phyloP scores from a whole-genome alignment of 2,329 filamentous ascomycete genomes.

The Colletotrichum eleusines region DNA sequence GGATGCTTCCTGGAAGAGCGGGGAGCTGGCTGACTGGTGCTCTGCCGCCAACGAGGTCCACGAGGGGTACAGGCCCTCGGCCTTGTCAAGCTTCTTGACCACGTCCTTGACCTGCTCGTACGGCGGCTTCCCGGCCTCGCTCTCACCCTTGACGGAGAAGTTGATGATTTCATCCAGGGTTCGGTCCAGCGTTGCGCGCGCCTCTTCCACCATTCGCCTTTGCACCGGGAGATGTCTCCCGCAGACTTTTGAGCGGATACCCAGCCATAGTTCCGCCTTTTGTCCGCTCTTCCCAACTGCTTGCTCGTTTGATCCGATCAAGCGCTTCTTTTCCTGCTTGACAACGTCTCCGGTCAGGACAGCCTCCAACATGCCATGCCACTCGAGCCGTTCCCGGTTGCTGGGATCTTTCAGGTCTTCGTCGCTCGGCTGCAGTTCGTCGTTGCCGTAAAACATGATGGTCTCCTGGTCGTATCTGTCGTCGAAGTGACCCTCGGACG shows the following conservation, averaged over 20 bases:
- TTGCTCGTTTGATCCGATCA: slow-evolving; percentile 81
- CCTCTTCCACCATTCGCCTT: slow-evolving; percentile 88
- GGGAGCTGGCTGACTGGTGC: slow-evolving; percentile 81
- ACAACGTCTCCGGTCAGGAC: slow-evolving; percentile 97
- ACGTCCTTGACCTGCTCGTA: slow-evolving; percentile 91
- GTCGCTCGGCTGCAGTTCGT: slow-evolving; percentile 86
- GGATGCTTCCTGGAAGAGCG: slow-evolving; percentile 83
- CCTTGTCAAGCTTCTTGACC: slow-evolving; percentile 89
- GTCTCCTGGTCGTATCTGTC: slow-evolving; percentile 93
- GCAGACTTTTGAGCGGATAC: slow-evolving; percentile 84
- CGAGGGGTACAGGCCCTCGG: slow-evolving; percentile 87
- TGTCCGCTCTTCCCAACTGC: slow-evolving; percentile 73
- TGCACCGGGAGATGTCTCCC: slow-evolving; percentile 88
- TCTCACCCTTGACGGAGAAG: slow-evolving; percentile 94
- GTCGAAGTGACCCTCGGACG: slow-evolving; percentile 85
- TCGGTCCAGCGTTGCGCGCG: slow-evolving; percentile 77
- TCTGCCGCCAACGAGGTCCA: slow-evolving; percentile 78
- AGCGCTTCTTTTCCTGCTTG: slow-evolving; percentile 94
- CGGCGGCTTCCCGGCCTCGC: slow-evolving; percentile 88
- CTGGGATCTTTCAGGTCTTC: slow-evolving; percentile 91
- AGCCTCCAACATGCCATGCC: slow-evolving; percentile 97
- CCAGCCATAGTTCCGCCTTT: slow-evolving; percentile 87
- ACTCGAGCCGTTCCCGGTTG: slow-evolving; percentile 92
- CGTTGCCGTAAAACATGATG: slow-evolving; percentile 91
- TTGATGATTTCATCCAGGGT: slow-evolving; percentile 89